phyloP scores from a whole-genome alignment of 2,329 filamentous ascomycete genomes.

The Arthroderma sp. region DNA sequence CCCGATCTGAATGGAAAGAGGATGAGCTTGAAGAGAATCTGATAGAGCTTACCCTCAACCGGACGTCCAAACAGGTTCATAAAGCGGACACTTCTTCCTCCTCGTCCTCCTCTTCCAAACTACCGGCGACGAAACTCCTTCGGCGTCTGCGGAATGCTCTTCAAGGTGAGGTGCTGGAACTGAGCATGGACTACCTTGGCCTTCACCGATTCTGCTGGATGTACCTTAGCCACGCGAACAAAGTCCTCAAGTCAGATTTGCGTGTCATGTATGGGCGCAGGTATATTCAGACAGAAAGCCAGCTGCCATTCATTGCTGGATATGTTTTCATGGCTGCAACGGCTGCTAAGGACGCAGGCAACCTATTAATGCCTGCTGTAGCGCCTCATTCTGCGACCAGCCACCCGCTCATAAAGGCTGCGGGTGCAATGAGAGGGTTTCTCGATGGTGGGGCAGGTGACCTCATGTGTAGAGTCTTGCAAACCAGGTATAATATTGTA shows the following conservation, averaged over 20 bases:
- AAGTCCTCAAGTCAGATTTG: slow-evolving; percentile 20
- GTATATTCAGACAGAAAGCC: slow-evolving; percentile 28
- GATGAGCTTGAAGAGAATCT: slow-evolving; percentile 10
- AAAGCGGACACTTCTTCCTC: neutral
- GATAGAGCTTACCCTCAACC: slow-evolving; percentile 1
- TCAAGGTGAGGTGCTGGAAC: slow-evolving; percentile 24
- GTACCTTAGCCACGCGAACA: slow-evolving; percentile 16
- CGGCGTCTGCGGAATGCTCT: slow-evolving; percentile 21
- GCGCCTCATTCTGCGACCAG: neutral
- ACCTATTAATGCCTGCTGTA: neutral
- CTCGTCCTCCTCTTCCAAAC: neutral
- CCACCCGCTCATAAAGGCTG: neutral
- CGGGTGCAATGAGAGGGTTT: neutral
- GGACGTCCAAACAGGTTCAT: slow-evolving; percentile 1
- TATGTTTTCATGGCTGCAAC: slow-evolving; percentile 27
- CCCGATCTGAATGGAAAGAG: slow-evolving; percentile 12
- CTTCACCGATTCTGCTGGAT: slow-evolving; percentile 32
- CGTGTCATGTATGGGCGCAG: slow-evolving; percentile 19
- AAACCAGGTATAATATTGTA: neutral
- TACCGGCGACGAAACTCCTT: slow-evolving; percentile 18
- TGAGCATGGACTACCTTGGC: slow-evolving; percentile 33
- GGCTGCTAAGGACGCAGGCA: slow-evolving; percentile 1
- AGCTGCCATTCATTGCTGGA: slow-evolving; percentile 31
- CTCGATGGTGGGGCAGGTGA: neutral
- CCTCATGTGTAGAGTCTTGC: neutral